Evolutionary conservation across 805 yeast species (phyloP), one percentile per base, ranked within the genome.

Genomic region (Kluyveromyces siamensis): DNA sequence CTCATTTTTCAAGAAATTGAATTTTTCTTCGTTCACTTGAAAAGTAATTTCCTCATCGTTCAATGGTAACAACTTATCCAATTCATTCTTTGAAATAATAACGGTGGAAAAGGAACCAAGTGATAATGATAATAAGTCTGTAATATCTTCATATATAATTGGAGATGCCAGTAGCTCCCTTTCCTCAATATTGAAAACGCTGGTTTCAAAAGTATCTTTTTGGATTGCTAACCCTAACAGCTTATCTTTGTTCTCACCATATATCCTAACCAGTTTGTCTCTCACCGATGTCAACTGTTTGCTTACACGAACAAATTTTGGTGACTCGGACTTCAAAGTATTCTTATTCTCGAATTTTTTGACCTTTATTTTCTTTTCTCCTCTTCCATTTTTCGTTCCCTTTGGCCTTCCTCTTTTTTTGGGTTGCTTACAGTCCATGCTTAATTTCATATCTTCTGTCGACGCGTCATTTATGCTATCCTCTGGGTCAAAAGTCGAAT

Each of bases 131-230:
- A 53, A 55, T 6, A 55, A 54, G n/a, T 60, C 56, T 1, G 48
- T 42, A 25, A 43, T 40, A n/a, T 59, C 54, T 5, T 56, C 55
- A 48, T 46, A 60, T 44, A 7, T 37, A 4, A 43, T 7, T 16
- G 35, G 17, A 17, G 25, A 43, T 8, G 21, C 7, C 2, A 33
- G 17, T 7, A 43, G 17, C 9, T 33, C 19, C 5, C 19, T 33
- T 17, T 30, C 39, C 13, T 43, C 16, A 56, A 78, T 59, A 55
- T 63, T 66, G 51, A 80, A 80, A 37, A 77, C 52, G 27, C 68
- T 62, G 1, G 62, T 62, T 36, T 77, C 79, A 79, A 84, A 82
- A 4, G 63, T 65, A 16, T 67, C 70, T 50, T 83, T 75, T 37
- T 73, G 68, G 21, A 70, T 62, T 4, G 77, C 63, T 2, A 77